A percentile compares a stretch with the other conserved stretches of the same genome.
phyloP scores from a whole-genome alignment of 768 basidiomycete genomes.

The Pleurotus cornucopiae region DNA sequence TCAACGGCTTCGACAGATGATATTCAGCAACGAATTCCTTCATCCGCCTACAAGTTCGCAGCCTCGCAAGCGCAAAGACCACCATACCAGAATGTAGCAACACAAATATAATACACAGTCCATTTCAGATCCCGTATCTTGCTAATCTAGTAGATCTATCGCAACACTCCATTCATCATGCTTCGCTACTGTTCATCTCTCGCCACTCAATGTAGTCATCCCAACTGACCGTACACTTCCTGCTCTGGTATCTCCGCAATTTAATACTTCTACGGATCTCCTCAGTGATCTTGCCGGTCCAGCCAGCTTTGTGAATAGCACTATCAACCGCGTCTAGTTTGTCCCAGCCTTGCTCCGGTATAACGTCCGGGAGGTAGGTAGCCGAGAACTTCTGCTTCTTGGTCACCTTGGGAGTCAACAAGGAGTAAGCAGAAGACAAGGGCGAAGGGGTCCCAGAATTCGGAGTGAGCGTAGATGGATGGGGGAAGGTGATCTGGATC shows the following conservation, averaged over 20 bases:
- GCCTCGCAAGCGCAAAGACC: background rate
- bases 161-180: background rate
- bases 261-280: slow-evolving; percentile 72
- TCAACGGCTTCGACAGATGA: slow-evolving; percentile 28
- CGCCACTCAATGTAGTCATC: slow-evolving; percentile 79
- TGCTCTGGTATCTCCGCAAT: slow-evolving; percentile 81
- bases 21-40: slow-evolving; percentile 25
- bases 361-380: slow-evolving; percentile 91
- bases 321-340: slow-evolving; percentile 87
- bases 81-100: no score
- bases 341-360: slow-evolving; percentile 91
- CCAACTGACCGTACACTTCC: slow-evolving; percentile 63
- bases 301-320: slow-evolving; percentile 92
- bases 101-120: no score
- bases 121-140: no score
- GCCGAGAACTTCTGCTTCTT: slow-evolving; percentile 69
- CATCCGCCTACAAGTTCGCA: background rate
- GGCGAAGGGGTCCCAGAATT: slow-evolving; percentile 60
- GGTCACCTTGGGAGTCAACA: slow-evolving; percentile 41
- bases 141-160: no score
- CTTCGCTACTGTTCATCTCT: slow-evolving; percentile 28
- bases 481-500: slow-evolving; percentile 83
- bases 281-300: slow-evolving; percentile 77
- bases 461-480: slow-evolving; percentile 57
- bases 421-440: slow-evolving; percentile 57